Conservation (phyloP, 1,139 yeast genomes). For the Yamadazyma spencermartinsiae region DNA sequence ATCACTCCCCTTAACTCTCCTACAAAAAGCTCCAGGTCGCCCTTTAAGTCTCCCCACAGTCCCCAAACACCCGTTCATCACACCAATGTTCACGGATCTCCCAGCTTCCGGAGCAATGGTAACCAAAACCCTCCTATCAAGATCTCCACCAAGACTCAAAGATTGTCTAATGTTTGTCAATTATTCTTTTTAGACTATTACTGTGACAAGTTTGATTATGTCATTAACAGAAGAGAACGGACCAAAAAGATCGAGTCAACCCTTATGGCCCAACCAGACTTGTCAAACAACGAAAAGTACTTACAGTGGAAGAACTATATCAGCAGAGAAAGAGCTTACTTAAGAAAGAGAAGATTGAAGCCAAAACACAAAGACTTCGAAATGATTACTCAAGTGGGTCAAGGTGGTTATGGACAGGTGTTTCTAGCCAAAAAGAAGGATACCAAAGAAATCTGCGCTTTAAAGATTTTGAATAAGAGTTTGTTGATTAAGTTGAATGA, state of each 20-base stretch:
- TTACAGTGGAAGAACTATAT: conserved; percentile 79
- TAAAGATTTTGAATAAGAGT: conserved; percentile 87
- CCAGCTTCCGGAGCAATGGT: conserved; percentile 21
- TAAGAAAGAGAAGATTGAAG: conserved; percentile 86
- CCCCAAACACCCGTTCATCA: conserved; percentile 22
- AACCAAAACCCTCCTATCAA: conserved; percentile 25
- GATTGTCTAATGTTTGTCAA: conserved; percentile 84
- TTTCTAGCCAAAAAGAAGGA: conserved; percentile 92
- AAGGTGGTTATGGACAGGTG: conserved; percentile 99
- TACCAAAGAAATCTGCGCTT: conserved; percentile 92
- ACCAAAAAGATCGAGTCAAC: conserved; percentile 63
- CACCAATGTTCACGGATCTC: not conserved
- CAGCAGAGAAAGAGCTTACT: conserved; percentile 79
- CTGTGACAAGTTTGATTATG: conserved; percentile 93
- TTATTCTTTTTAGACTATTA: conserved; percentile 89
- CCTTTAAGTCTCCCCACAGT: conserved; percentile 24
- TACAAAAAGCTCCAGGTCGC: conserved; percentile 13
- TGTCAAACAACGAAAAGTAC: conserved; percentile 47
- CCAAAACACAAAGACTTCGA: conserved; percentile 95
- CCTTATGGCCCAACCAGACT: conserved; percentile 40
- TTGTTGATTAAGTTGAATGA: conserved; percentile 87
- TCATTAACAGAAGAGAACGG: conserved; percentile 82
- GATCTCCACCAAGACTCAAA: conserved; percentile 73
- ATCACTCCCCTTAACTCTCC: conserved; percentile 47
- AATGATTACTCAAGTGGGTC: conserved; percentile 97